Percentiles rank a stretch among this genome's conserved stretches.
phyloP scores from a whole-genome alignment of 805 yeast species.

The Sugiyamaella chiloensis region DNA sequence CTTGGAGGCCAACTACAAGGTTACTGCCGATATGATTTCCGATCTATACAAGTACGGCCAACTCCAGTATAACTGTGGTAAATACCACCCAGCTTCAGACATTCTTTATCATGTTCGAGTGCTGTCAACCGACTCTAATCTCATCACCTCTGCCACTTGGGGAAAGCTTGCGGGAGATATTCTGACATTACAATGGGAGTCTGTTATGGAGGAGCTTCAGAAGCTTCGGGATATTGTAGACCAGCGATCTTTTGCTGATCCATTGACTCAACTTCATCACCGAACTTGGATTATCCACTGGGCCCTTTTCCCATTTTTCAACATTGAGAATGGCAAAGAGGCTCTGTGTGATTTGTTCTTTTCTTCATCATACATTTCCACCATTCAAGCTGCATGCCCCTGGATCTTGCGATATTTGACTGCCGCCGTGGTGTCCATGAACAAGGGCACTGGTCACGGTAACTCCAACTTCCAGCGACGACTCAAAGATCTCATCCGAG shows the following conservation, averaged over 20 bases:
- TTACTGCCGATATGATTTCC: constrained; percentile 43
- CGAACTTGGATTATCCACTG: constrained; percentile 70
- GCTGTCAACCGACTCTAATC: constrained; percentile 49
- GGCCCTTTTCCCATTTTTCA: constrained; percentile 62
- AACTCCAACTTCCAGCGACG: constrained; percentile 46
- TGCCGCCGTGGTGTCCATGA: constrained; percentile 48
- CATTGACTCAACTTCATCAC: constrained; percentile 57
- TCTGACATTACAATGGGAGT: constrained; percentile 49
- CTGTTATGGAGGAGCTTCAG: constrained; percentile 51
- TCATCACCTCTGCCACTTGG: constrained; percentile 59
- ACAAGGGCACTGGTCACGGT: constrained; percentile 28
- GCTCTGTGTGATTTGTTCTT: constrained; percentile 55
- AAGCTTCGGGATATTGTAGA: constrained; percentile 59
- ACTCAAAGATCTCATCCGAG: constrained; percentile 55
- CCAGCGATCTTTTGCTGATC: constrained; percentile 49
- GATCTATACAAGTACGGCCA: constrained; percentile 57
- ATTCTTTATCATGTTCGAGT: constrained; percentile 55
- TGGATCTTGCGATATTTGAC: constrained; percentile 66
- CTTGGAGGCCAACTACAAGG: constrained; percentile 43
- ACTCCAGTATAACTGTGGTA: constrained; percentile 61
- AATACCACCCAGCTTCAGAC: constrained; percentile 57
- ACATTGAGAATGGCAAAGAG: constrained; percentile 50
- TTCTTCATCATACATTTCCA: constrained; percentile 56
- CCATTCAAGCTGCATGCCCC: constrained; percentile 69
- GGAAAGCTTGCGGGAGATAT: constrained; percentile 64